Conservation (phyloP, 2,329 filamentous ascomycete species). For the Nakataea oryzae region DNA sequence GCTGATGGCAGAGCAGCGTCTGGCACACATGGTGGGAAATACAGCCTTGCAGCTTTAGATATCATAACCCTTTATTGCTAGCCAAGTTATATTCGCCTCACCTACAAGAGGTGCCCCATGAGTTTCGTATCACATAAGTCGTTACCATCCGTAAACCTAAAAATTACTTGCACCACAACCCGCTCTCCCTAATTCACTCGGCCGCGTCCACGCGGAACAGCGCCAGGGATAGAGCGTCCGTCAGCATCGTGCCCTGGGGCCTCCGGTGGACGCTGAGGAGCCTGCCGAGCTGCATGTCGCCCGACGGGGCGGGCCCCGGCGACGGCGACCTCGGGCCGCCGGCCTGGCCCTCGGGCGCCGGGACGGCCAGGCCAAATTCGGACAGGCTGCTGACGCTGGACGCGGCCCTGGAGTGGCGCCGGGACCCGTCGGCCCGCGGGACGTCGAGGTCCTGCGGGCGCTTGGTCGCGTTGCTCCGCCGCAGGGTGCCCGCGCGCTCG, state of each 20-base stretch:
- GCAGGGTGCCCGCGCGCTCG: neutral
- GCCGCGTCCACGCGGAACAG: neutral
- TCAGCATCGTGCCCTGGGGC: neutral
- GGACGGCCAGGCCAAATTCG: neutral
- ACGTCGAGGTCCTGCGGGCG: neutral
- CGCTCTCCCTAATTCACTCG: neutral
- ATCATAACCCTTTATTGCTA: too few species aligned
- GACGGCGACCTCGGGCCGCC: neutral
- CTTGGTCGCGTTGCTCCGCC: slow-evolving; percentile 1
- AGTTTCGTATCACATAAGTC: neutral
- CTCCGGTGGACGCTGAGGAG: neutral
- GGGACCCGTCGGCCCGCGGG: neutral
- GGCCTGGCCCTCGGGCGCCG: neutral
- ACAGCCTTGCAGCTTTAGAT: too few species aligned
- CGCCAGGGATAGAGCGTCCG: slow-evolving; percentile 2
- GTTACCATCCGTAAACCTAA: neutral
- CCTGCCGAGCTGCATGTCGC: neutral
- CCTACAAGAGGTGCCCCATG: neutral
- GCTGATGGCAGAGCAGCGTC: too few species aligned
- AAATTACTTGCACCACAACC: neutral
- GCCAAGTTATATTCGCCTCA: too few species aligned
- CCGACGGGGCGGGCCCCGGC: neutral
- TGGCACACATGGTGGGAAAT: too few species aligned
- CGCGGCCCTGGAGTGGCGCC: neutral
- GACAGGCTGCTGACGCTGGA: neutral